These are phyloP conservation scores for Colletotrichum musicola DNA, from an alignment of 2,329 filamentous ascomycete genomes.

Conservation along the genomic window DNA sequence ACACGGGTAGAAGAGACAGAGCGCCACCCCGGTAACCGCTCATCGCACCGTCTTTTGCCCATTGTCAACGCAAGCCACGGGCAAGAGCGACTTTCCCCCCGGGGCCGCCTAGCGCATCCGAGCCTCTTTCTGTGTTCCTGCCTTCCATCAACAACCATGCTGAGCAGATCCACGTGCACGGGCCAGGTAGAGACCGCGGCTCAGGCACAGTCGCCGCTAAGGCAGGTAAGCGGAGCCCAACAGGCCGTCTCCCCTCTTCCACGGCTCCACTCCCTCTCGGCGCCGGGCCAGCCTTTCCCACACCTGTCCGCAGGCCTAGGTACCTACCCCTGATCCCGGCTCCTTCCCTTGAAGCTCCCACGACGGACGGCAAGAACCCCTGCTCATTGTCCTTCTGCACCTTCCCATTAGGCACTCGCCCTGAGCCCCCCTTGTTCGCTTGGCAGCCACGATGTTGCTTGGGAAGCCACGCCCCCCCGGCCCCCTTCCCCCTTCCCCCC, in stretches of 20 bases:
- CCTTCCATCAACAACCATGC: no score
- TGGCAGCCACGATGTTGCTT: slow-evolving; percentile 32
- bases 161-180: background rate
- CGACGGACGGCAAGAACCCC: slow-evolving; percentile 8
- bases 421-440: slow-evolving; percentile 21
- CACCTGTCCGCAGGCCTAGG: no score
- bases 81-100: slow-evolving; percentile 10
- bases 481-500: background rate
- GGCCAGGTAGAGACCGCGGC: background rate
- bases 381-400: slow-evolving; percentile 17
- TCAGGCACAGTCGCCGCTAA: slow-evolving; percentile 33
- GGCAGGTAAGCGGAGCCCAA: slow-evolving; percentile 18
- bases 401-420: slow-evolving; percentile 27
- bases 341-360: slow-evolving; percentile 1
- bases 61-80: background rate
- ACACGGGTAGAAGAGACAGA: slow-evolving; percentile 32
- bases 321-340: slow-evolving; percentile 22
- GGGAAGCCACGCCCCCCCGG: slow-evolving; percentile 4
- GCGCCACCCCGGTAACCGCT: slow-evolving; percentile 34
- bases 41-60: background rate
- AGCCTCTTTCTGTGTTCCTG: background rate
- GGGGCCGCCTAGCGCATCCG: slow-evolving; percentile 25
- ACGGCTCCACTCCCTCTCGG: background rate
- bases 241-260: slow-evolving; percentile 6
- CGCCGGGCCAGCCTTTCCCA: background rate